These are phyloP conservation scores for Pachysolen tannophilus DNA, from an alignment of 805 yeast species.

Conservation along the genomic window DNA sequence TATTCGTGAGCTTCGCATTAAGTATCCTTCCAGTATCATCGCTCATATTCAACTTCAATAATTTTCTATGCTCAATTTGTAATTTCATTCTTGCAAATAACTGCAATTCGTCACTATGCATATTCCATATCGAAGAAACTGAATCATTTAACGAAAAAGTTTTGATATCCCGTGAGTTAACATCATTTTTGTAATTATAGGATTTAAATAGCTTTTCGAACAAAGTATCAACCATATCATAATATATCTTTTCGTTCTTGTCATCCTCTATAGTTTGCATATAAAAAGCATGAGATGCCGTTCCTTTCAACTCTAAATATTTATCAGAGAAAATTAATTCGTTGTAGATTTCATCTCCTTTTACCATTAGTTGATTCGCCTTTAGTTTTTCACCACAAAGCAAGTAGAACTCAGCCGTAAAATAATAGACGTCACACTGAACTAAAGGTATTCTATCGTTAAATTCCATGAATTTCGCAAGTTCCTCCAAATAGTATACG, in stretches of 20 bases:
- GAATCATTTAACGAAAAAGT: background rate
- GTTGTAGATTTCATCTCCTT: slow-evolving; percentile 10
- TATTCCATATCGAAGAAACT: background rate
- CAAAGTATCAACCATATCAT: slow-evolving; percentile 2
- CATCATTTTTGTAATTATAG: background rate
- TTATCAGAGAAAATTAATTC: slow-evolving; percentile 8
- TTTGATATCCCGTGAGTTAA: background rate
- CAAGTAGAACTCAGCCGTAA: slow-evolving; percentile 17
- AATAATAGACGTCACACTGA: slow-evolving; percentile 13
- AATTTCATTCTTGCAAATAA: slow-evolving; percentile 7
- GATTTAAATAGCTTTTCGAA: slow-evolving; percentile 1
- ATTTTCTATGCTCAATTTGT: slow-evolving; percentile 11
- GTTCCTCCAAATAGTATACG: slow-evolving; percentile 44
- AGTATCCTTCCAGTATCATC: background rate
- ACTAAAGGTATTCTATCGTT: slow-evolving; percentile 19
- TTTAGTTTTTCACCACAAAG: slow-evolving; percentile 9
- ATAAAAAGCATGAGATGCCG: slow-evolving; percentile 13
- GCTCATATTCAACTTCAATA: slow-evolving; percentile 10
- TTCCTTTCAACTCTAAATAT: slow-evolving; percentile 12
- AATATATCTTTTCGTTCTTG: slow-evolving; percentile 7
- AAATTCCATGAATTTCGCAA: slow-evolving; percentile 27
- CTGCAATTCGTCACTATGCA: slow-evolving; percentile 1
- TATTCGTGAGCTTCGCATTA: background rate
- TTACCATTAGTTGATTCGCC: slow-evolving; percentile 10
- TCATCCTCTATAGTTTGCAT: slow-evolving; percentile 11